Conservation (phyloP, 1,284 basidiomycete genomes). For the Hemileia vastatrix region DNA sequence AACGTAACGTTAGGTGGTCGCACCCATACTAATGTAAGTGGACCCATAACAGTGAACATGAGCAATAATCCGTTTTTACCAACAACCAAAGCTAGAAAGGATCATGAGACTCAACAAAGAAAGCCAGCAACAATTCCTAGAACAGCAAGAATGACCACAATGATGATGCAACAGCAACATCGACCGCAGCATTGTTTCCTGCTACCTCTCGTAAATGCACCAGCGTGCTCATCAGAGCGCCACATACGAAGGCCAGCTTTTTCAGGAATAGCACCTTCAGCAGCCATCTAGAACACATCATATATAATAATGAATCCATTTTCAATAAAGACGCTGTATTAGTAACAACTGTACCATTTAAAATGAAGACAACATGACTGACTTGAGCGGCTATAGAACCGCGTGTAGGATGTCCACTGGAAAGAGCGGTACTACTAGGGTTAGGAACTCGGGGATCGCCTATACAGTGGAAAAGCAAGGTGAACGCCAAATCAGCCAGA, state of each 20-base stretch:
- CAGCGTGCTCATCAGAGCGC: constrained; percentile 37
- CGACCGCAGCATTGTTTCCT: constrained; percentile 30
- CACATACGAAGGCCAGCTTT: constrained; percentile 41
- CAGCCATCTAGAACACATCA: constrained; percentile 29
- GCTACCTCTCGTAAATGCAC: constrained; percentile 34
- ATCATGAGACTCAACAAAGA: constrained; percentile 26
- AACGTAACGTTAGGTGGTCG: constrained; percentile 39
- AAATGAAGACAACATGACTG: not conserved
- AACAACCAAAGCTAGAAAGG: not conserved
- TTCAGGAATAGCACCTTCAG: constrained; percentile 40
- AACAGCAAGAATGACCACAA: constrained; percentile 34
- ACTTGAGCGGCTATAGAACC: constrained; percentile 35
- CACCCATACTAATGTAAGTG: constrained; percentile 31
- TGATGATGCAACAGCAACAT: constrained; percentile 36
- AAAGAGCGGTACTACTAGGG: no score
- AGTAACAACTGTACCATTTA: no score
- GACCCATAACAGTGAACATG: not conserved
- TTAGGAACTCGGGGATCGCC: no score
- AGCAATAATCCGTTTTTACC: not conserved
- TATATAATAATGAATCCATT: not conserved
- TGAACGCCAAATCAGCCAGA: no score
- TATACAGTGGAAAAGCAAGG: no score
- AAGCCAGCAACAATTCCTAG: constrained; percentile 39
- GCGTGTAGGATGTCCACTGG: constrained; percentile 29
- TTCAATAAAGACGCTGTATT: not conserved